phyloP scores from a whole-genome alignment of 352 stramenopile species.

The Hyaloperonospora brassicae region DNA sequence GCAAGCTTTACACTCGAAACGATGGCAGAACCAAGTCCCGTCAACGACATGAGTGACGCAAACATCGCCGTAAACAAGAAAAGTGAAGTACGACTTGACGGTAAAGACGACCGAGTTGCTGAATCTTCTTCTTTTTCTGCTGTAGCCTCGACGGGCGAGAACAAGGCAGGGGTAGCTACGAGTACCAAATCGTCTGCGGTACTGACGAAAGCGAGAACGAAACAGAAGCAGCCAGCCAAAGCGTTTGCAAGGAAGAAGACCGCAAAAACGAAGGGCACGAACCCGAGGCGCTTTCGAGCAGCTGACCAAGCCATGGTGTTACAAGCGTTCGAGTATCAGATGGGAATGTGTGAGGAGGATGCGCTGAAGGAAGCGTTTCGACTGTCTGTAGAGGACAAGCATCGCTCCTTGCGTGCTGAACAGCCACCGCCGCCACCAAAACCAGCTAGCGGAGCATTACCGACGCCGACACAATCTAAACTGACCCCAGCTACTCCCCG shows the following conservation, averaged over 20 bases:
- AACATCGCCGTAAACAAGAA: background rate
- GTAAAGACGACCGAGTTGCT: slow-evolving; percentile 1
- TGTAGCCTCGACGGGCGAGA: background rate
- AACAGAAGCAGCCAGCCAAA: slow-evolving; percentile 8
- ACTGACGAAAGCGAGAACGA: slow-evolving; percentile 8
- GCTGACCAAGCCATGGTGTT: slow-evolving; percentile 24
- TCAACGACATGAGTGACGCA: background rate
- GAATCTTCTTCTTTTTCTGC: slow-evolving; percentile 4
- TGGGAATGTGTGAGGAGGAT: slow-evolving; percentile 29
- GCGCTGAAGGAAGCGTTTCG: slow-evolving; percentile 26
- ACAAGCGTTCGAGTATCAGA: slow-evolving; percentile 26
- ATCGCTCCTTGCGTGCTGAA: slow-evolving; percentile 10
- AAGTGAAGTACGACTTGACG: background rate
- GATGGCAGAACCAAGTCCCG: background rate
- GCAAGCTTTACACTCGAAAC: background rate
- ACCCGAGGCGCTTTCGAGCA: slow-evolving; percentile 5
- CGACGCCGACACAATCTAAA: slow-evolving; percentile 12
- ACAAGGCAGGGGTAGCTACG: background rate
- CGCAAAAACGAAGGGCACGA: slow-evolving; percentile 6
- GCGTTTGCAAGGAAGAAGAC: slow-evolving; percentile 1
- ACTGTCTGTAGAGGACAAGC: slow-evolving; percentile 20
- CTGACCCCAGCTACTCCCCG: slow-evolving; percentile 13
- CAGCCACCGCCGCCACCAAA: slow-evolving; percentile 4
- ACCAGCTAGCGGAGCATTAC: slow-evolving; percentile 1
- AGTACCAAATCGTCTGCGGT: slow-evolving; percentile 1